Evolutionary conservation across 2,329 filamentous ascomycete species (phyloP).

Genomic region (Paecilomyces dactylethromorphus): DNA sequence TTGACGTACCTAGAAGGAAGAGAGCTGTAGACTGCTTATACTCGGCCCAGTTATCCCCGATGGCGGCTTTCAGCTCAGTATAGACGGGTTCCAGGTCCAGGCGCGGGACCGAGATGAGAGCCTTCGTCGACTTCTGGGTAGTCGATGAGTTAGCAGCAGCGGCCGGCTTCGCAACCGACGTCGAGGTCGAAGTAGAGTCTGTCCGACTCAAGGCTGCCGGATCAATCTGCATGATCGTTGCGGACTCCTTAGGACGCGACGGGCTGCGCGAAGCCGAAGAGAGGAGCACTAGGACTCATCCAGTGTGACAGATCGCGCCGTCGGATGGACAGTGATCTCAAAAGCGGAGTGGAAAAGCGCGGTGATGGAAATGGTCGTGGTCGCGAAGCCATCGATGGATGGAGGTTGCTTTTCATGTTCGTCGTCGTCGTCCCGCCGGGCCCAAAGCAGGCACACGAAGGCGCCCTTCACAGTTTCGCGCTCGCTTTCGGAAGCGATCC

Average conservation of each 20-base stretch:
- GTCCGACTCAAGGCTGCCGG: constrained; percentile 38
- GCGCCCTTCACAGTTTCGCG: neutral
- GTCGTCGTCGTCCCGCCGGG: constrained; percentile 5
- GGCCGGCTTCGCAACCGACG: constrained; percentile 24
- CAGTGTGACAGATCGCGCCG: constrained; percentile 14
- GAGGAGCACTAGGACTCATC: constrained; percentile 32
- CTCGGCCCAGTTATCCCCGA: constrained; percentile 53
- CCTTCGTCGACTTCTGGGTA: constrained; percentile 44
- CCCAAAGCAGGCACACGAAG: neutral
- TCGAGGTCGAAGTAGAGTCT: constrained; percentile 29
- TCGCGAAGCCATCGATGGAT: constrained; percentile 19
- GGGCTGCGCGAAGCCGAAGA: constrained; percentile 35
- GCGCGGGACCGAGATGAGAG: constrained; percentile 49
- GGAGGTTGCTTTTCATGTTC: constrained; percentile 13
- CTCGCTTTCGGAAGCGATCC: constrained; percentile 1
- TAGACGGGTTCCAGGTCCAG: constrained; percentile 59
- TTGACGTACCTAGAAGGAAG: constrained; percentile 49
- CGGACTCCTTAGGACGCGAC: constrained; percentile 26
- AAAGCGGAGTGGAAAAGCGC: constrained; percentile 6
- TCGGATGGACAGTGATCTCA: neutral
- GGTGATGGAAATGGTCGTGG: constrained; percentile 17
- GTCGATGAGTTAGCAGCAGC: constrained; percentile 18
- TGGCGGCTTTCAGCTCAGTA: constrained; percentile 52
- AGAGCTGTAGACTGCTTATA: constrained; percentile 54
- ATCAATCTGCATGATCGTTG: constrained; percentile 38